Percentiles rank a stretch among this genome's conserved stretches.
phyloP scores from a whole-genome alignment of 2,329 filamentous ascomycete species.

The Sporothrix variecibatus region DNA sequence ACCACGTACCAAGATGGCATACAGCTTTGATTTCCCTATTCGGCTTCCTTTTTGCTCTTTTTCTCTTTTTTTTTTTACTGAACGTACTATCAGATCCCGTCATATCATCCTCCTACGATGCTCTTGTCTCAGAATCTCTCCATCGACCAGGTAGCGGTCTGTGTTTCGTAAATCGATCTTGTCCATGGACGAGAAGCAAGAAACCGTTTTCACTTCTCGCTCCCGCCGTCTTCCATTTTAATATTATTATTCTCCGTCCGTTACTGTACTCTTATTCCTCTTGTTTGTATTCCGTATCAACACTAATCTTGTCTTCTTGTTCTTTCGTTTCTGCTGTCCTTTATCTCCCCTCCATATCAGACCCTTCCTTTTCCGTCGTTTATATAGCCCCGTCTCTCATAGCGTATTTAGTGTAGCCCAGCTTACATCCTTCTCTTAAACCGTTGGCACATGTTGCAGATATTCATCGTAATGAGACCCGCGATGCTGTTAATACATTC shows the following conservation, averaged over 20 bases:
- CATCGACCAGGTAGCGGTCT: neutral
- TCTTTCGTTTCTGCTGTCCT: neutral
- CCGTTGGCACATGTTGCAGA: slow-evolving; percentile 4
- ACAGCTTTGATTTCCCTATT: neutral
- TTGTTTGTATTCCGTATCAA: neutral
- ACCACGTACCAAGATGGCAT: neutral
- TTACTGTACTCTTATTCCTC: neutral
- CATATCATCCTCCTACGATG: neutral
- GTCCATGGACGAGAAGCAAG: neutral
- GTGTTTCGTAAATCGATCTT: slow-evolving; percentile 11
- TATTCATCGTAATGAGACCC: slow-evolving; percentile 1
- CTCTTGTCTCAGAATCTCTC: neutral
- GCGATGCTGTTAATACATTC: neutral
- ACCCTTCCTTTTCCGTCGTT: neutral
- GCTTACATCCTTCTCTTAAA: neutral
- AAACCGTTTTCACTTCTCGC: neutral
- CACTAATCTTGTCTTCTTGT: neutral
- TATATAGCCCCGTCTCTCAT: neutral
- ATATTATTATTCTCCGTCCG: neutral
- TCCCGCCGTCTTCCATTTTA: neutral
- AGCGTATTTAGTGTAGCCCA: neutral
- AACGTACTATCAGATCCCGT: neutral
- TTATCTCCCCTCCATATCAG: neutral
- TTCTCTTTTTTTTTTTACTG: neutral
- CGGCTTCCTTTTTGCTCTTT: neutral